phyloP scores from a whole-genome alignment of 805 yeast species.

The Tetrapisispora namnaoensis region DNA sequence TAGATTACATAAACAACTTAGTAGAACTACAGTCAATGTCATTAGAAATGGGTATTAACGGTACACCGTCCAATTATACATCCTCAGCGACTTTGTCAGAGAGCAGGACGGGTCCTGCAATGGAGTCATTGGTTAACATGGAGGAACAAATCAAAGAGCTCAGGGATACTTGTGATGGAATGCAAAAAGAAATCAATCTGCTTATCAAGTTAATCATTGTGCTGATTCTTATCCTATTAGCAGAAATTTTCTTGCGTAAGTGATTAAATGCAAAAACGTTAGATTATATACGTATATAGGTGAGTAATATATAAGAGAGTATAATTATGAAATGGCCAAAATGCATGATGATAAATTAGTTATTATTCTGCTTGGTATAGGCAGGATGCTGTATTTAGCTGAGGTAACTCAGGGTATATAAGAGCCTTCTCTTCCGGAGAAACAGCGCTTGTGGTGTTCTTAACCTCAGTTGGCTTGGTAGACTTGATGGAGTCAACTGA shows the following conservation, averaged over 20 bases:
- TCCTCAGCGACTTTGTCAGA: not conserved
- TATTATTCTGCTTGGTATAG: not conserved
- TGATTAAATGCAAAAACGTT: not conserved
- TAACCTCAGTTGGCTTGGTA: not conserved
- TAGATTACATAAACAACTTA: not conserved
- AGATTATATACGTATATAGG: not conserved
- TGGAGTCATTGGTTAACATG: not conserved
- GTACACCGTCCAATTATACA: not conserved
- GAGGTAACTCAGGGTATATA: conserved; percentile 24
- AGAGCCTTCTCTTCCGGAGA: conserved; percentile 1
- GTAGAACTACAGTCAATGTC: not conserved
- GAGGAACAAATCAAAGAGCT: not conserved
- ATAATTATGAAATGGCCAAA: not conserved
- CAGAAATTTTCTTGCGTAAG: not conserved
- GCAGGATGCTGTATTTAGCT: conserved; percentile 13
- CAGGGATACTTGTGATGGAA: not conserved
- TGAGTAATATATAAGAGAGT: not conserved
- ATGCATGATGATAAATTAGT: not conserved
- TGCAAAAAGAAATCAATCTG: not conserved
- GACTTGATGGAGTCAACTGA: not conserved
- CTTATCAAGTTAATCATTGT: not conserved
- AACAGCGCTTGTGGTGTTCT: not conserved
- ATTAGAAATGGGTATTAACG: not conserved
- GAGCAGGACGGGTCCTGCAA: not conserved
- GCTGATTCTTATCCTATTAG: not conserved